These are phyloP conservation scores for Massariosphaeria phaeospora DNA, from an alignment of 495 filamentous ascomycete species.

Conservation along the genomic window DNA sequence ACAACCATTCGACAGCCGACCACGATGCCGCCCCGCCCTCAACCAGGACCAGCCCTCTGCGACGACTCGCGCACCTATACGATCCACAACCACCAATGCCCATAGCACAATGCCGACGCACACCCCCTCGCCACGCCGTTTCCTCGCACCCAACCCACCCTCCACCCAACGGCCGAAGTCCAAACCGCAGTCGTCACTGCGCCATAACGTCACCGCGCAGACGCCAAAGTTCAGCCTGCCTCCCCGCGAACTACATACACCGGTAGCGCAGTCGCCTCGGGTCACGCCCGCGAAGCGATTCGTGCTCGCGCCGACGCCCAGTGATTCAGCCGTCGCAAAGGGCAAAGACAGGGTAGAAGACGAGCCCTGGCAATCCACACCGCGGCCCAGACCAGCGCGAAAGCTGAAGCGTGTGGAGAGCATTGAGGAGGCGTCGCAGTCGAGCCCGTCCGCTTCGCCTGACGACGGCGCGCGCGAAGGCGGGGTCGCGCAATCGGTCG, in stretches of 20 bases:
- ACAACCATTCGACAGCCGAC: neutral
- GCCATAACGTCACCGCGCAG: constrained; percentile 15
- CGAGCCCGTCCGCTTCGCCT: neutral
- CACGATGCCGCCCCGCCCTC: neutral
- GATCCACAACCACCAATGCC: neutral
- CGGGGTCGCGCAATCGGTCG: neutral
- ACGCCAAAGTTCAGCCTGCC: neutral
- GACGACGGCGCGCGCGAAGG: neutral
- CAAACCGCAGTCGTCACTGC: constrained; percentile 14
- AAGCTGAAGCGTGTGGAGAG: constrained; percentile 20
- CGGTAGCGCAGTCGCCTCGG: neutral
- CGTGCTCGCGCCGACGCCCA: constrained; percentile 6
- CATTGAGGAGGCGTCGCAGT: constrained; percentile 24
- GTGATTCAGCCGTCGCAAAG: neutral
- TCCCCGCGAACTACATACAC: neutral
- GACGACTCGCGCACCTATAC: neutral
- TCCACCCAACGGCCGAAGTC: neutral
- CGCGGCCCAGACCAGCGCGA: neutral
- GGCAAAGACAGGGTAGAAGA: neutral
- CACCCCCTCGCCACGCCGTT: constrained; percentile 28
- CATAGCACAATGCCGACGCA: constrained; percentile 7
- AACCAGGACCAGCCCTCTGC: neutral
- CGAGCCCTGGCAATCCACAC: neutral
- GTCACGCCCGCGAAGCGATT: constrained; percentile 21
- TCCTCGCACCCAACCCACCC: constrained; percentile 4